Conservation (phyloP, 2,329 filamentous ascomycete species). For the Paraphaeosphaeria sporulosa region DNA sequence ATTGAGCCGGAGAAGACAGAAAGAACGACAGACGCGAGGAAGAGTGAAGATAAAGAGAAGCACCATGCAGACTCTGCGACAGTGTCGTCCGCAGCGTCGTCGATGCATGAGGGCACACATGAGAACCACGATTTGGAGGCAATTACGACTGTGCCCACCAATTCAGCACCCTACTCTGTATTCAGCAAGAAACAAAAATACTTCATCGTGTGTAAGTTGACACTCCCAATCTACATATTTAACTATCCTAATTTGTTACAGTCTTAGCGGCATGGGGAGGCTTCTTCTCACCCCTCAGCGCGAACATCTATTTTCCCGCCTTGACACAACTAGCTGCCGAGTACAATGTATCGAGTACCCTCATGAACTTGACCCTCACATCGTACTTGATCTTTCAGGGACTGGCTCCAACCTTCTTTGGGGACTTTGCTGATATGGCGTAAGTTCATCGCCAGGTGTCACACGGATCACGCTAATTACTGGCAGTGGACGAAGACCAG, state of each 20-base stretch:
- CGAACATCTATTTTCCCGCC: conserved; percentile 45
- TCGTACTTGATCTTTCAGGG: conserved; percentile 58
- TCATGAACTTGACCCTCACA: conserved; percentile 59
- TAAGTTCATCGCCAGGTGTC: conserved; percentile 2
- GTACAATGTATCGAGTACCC: conserved; percentile 51
- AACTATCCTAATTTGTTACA: not conserved
- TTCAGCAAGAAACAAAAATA: conserved; percentile 27
- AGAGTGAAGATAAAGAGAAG: not conserved
- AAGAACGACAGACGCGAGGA: not conserved
- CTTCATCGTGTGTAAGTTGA: conserved; percentile 47
- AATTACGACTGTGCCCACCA: conserved; percentile 17
- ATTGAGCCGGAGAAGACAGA: conserved; percentile 1
- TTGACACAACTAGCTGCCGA: conserved; percentile 35
- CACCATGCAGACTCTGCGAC: conserved; percentile 4
- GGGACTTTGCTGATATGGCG: conserved; percentile 55
- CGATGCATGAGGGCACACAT: conserved; percentile 15
- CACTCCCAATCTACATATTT: not conserved
- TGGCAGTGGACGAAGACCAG: conserved; percentile 55
- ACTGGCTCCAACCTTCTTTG: conserved; percentile 58
- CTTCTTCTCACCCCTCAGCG: conserved; percentile 58
- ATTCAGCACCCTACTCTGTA: conserved; percentile 28
- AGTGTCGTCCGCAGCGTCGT: conserved; percentile 11
- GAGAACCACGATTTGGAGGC: conserved; percentile 23
- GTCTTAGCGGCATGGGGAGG: conserved; percentile 54
- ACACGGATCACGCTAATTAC: not conserved